Evolutionary conservation across 1,284 basidiomycete species (phyloP).

Genomic region (Caloboletus firmus): DNA sequence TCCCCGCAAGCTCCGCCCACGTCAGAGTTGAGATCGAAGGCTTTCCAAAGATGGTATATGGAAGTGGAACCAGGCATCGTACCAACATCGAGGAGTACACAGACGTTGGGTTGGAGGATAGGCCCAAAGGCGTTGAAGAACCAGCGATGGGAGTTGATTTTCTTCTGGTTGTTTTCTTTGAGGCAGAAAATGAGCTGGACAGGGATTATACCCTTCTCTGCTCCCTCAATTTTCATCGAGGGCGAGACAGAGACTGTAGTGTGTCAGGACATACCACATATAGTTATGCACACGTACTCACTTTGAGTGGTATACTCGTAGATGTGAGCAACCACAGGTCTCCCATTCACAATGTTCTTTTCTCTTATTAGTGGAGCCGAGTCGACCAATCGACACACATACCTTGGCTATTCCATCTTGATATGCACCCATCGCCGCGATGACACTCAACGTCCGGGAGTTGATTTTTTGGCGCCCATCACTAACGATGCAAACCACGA

Average conservation of each 20-base stretch:
- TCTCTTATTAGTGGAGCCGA: background rate
- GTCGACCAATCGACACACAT: slow-evolving; percentile 11
- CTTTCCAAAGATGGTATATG: slow-evolving; percentile 97
- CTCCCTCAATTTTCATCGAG: slow-evolving; percentile 78
- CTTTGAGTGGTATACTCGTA: slow-evolving; percentile 94
- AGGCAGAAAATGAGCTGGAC: slow-evolving; percentile 95
- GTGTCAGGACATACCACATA: slow-evolving; percentile 15
- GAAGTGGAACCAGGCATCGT: slow-evolving; percentile 97
- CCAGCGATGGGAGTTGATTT: slow-evolving; percentile 97
- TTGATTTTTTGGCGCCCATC: slow-evolving; percentile 83
- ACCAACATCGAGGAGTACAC: slow-evolving; percentile 90
- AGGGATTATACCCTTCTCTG: slow-evolving; percentile 80
- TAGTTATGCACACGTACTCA: slow-evolving; percentile 37
- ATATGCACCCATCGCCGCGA: slow-evolving; percentile 86
- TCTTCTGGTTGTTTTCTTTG: slow-evolving; percentile 99
- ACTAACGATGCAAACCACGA: slow-evolving; percentile 49
- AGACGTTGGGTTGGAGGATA: slow-evolving; percentile 78
- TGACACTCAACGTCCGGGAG: slow-evolving; percentile 77
- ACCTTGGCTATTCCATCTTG: slow-evolving; percentile 90
- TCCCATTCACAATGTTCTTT: slow-evolving; percentile 81
- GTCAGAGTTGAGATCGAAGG: slow-evolving; percentile 89
- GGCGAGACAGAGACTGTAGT: slow-evolving; percentile 76
- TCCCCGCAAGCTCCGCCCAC: slow-evolving; percentile 95
- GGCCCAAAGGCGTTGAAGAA: slow-evolving; percentile 95
- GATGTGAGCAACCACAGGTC: slow-evolving; percentile 87